Evolutionary conservation across 2,329 filamentous ascomycete genomes (phyloP), one percentile per base, ranked within the genome.

Genomic region (Thelonectria discophora): DNA sequence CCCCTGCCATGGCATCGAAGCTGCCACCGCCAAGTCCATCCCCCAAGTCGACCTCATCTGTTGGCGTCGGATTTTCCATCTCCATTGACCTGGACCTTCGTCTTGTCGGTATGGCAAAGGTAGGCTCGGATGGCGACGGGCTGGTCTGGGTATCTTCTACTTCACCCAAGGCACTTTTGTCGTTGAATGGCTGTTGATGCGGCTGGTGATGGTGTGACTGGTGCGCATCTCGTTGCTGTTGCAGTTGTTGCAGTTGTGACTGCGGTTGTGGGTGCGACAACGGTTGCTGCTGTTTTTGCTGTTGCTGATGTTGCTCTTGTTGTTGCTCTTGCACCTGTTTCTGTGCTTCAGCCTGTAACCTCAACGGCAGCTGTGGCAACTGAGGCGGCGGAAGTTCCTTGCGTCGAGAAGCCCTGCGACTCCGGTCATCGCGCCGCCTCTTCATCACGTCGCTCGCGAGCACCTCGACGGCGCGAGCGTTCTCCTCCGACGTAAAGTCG

Each of bases 381-480:
- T 32, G 8, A 6, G 45, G 10, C 8, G 45, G 45, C 9, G 45
- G 21, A n/a, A 30, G 24, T 18, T 64, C 58, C 2, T 63, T 61
- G 10, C 49, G 58, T 10, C 50, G 67, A 8, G 82, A 78, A 69
- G 87, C 80, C 57, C 82, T 81, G 66, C 85, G 86, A 1, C 80
- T 81, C 61, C 86, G 84, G 65, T 91, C 88, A 69, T 92, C 89
- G 37, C 89, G 85, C 55, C 90, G 82, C 49, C 92, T 84, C 77
- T 94, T 94, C 84, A 92, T 89, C 17, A 92, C 89, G 75, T 94
- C 91, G 53, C 88, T 84, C 54, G 90, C 90, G 3, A 95, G 78
- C 0, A 90, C 81, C 63, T 94, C 90, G 48, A 94, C 75, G 1
- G 90, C 90, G 66, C 86, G 88, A 34, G 86, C 73, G 73, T 88